Percentiles rank a stretch among this genome's conserved stretches.
Conservation (phyloP, 202 grass and related monocot species). For the Panicum virgatum region DNA sequence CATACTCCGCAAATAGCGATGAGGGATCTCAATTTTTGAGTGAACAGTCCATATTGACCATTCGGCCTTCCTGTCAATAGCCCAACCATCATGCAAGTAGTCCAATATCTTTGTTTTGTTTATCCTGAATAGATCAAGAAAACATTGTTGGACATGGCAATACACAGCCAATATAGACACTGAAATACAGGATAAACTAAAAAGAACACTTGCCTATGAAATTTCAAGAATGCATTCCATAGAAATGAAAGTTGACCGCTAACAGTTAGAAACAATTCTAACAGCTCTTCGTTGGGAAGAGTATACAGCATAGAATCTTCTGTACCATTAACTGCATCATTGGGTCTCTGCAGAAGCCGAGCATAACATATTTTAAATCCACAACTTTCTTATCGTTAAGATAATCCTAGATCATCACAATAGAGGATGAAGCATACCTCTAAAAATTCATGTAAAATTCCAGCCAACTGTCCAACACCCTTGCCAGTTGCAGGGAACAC, state of each 20-base stretch:
- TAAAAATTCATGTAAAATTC: conserved; percentile 90
- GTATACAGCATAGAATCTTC: conserved; percentile 76
- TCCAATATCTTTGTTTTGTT: conserved; percentile 92
- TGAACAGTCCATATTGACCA: conserved; percentile 99
- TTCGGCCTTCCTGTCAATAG: conserved; percentile 76
- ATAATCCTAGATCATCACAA: conserved; percentile 12
- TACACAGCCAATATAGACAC: background rate
- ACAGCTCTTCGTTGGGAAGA: conserved; percentile 81
- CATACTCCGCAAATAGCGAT: conserved; percentile 71
- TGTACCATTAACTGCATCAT: conserved; percentile 51
- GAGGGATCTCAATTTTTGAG: conserved; percentile 85
- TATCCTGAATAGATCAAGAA: conserved; percentile 52
- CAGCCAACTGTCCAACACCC: conserved; percentile 80
- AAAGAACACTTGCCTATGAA: conserved; percentile 62
- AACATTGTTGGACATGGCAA: conserved; percentile 24
- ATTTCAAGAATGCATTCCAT: conserved; percentile 98
- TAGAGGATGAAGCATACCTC: conserved; percentile 58
- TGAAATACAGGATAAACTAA: conserved; percentile 27
- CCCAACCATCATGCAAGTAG: conserved; percentile 75
- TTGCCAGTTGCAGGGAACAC: conserved; percentile 62
- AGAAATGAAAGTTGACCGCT: conserved; percentile 86
- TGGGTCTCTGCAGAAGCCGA: conserved; percentile 62
- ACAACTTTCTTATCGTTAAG: conserved; percentile 25
- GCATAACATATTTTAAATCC: conserved; percentile 38
- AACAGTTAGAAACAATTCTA: conserved; percentile 80